phyloP scores from a whole-genome alignment of 2,329 filamentous ascomycete species.

The Aureobasidium sp. region DNA sequence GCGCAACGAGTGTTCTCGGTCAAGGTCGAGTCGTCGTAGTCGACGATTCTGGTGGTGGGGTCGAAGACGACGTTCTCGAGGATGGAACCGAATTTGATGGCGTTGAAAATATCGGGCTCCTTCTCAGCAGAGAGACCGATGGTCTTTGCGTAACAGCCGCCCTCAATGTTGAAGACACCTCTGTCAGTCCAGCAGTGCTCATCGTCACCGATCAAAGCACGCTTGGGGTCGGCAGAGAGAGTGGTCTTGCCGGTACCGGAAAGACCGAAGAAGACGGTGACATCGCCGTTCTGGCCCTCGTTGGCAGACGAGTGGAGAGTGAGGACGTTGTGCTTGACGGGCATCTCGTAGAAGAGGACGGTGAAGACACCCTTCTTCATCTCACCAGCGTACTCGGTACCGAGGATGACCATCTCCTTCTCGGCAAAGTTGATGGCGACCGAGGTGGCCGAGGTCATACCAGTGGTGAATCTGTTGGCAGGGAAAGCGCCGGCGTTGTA shows the following conservation, averaged over 20 bases:
- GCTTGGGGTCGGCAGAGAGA: constrained; percentile 92
- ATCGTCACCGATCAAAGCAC: constrained; percentile 92
- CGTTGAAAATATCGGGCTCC: constrained; percentile 95
- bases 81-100: constrained; percentile 94
- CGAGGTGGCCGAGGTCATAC: constrained; percentile 97
- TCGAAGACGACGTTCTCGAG: constrained; percentile 99
- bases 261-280: constrained; percentile 98
- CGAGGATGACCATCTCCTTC: constrained; percentile 99
- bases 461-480: constrained; percentile 93
- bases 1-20: constrained; percentile 98
- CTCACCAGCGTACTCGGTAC: constrained; percentile 95
- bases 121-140: constrained; percentile 97
- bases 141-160: constrained; percentile 98
- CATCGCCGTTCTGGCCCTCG: constrained; percentile 88
- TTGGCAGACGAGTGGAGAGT: constrained; percentile 98
- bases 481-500: constrained; percentile 99
- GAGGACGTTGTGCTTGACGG: constrained; percentile 97
- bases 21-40: constrained; percentile 91
- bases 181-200: constrained; percentile 99
- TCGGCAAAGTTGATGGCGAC: constrained; percentile 98
- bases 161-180: constrained; percentile 99
- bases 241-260: constrained; percentile 99
- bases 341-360: constrained; percentile 99
- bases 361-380: constrained; percentile 99
- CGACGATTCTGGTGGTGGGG: constrained; percentile 77